Conservation (phyloP, 192 early-diverging fungal genomes). For the Neocallimastix lanati region DNA sequence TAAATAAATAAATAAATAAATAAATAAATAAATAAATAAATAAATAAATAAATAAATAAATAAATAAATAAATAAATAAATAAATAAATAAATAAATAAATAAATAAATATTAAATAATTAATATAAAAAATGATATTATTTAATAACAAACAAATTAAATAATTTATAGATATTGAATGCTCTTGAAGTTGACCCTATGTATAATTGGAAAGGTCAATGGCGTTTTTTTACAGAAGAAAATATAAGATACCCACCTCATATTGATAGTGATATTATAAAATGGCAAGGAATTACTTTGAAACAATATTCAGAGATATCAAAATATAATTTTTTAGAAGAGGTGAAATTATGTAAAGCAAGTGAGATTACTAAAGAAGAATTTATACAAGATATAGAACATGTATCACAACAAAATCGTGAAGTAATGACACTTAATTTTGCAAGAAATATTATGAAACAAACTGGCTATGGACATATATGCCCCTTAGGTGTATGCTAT, state of each 20-base stretch:
- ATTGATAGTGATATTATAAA: background rate
- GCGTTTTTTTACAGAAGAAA: background rate
- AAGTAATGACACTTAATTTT: background rate
- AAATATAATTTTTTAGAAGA: background rate
- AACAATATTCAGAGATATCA: background rate
- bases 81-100: no score
- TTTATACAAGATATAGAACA: background rate
- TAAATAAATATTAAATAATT: no score
- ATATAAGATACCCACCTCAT: background rate
- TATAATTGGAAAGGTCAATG: background rate
- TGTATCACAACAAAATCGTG: background rate
- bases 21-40: no score
- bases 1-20: no score
- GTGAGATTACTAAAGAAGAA: background rate
- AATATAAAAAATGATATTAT: no score
- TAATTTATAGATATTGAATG: background rate
- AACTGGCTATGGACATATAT: background rate
- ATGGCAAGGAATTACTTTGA: background rate
- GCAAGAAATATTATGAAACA: background rate
- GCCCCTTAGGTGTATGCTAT: background rate
- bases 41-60: no score
- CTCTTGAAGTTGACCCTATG: background rate
- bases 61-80: no score
- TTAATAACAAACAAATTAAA: no score
- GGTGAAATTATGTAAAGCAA: background rate